Evolutionary conservation across 2,329 filamentous ascomycete species (phyloP).

Genomic region (Colletotrichum tofieldiae): DNA sequence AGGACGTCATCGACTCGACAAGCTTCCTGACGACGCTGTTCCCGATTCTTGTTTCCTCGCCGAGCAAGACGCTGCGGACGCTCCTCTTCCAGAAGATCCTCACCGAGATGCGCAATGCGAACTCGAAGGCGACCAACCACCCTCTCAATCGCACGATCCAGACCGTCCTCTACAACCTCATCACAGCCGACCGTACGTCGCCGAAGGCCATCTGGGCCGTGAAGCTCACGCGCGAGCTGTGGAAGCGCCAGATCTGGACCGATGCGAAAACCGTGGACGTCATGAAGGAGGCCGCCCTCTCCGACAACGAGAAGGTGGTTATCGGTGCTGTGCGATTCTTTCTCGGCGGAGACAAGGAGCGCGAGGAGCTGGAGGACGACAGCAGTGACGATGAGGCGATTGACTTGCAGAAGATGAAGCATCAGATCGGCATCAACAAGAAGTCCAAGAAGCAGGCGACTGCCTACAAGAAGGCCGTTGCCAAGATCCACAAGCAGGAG

Average conservation of each 20-base stretch:
- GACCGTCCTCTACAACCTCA: conserved; percentile 91
- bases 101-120: conserved; percentile 89
- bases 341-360: conserved; percentile 94
- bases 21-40: conserved; percentile 92
- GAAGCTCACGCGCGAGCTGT: conserved; percentile 94
- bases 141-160: conserved; percentile 94
- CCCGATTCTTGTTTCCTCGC: conserved; percentile 91
- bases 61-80: conserved; percentile 88
- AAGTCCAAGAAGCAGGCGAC: conserved; percentile 92
- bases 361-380: conserved; percentile 92
- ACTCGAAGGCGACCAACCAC: conserved; percentile 91
- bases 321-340: conserved; percentile 93
- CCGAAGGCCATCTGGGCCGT: conserved; percentile 95
- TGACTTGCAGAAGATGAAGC: conserved; percentile 86
- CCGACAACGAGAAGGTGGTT: conserved; percentile 94
- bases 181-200: conserved; percentile 87
- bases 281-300: conserved; percentile 93
- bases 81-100: conserved; percentile 92
- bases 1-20: conserved; percentile 91
- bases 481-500: conserved; percentile 86
- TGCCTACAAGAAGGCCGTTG: conserved; percentile 83
- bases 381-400: conserved; percentile 85
- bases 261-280: conserved; percentile 96
- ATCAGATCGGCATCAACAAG: conserved; percentile 94
- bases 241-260: conserved; percentile 97